phyloP scores from a whole-genome alignment of 352 stramenopile genomes.

The Pythium oligandrum region DNA sequence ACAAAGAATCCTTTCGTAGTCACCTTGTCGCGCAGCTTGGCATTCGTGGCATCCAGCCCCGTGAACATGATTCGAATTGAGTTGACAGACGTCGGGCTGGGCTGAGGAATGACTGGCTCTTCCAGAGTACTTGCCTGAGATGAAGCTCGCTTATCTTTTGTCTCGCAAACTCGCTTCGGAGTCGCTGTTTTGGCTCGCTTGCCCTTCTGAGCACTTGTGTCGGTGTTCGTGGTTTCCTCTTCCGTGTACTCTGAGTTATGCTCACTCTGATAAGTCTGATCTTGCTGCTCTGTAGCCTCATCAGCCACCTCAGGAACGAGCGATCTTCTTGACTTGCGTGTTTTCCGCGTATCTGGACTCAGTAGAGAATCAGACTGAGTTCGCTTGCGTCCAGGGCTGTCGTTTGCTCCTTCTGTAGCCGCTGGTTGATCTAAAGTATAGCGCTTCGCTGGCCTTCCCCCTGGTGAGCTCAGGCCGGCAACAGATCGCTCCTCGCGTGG shows the following conservation, averaged over 20 bases:
- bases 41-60: conserved; percentile 34
- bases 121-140: background rate
- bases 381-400: no score
- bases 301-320: no score
- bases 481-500: no score
- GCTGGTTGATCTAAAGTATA: no score
- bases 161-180: no score
- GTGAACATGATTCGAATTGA: conserved; percentile 49
- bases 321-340: no score
- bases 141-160: no score
- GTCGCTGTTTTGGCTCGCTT: background rate
- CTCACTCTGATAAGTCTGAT: background rate
- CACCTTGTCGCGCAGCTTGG: conserved; percentile 21
- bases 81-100: background rate
- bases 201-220: background rate
- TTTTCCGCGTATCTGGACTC: no score
- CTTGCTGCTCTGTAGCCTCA: background rate
- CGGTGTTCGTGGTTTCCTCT: background rate
- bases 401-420: no score
- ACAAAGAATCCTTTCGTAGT: conserved; percentile 14
- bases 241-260: conserved; percentile 1
- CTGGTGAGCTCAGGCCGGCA: no score
- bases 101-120: background rate
- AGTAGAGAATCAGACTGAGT: no score
- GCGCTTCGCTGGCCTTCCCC: no score